These are phyloP conservation scores for Claviceps lovelessii DNA, from an alignment of 2,329 filamentous ascomycete species.

Conservation along the genomic window DNA sequence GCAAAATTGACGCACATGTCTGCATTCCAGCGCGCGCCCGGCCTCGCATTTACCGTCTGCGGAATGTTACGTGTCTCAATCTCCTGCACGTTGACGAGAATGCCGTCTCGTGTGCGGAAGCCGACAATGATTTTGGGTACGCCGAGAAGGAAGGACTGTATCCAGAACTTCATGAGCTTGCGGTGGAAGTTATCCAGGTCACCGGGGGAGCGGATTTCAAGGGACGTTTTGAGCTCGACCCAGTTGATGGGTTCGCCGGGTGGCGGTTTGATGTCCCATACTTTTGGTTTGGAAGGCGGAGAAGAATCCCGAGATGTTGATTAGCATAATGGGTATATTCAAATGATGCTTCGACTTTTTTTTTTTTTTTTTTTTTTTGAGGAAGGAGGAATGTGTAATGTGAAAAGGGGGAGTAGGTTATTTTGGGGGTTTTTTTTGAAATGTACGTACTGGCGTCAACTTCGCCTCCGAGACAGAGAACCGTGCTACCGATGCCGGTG, in stretches of 20 bases:
- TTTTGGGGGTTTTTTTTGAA: neutral
- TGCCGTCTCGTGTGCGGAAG: slow-evolving; percentile 60
- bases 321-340: neutral
- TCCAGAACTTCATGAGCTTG: slow-evolving; percentile 92
- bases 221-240: slow-evolving; percentile 90
- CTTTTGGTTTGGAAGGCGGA: slow-evolving; percentile 22
- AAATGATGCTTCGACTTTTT: neutral
- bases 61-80: slow-evolving; percentile 71
- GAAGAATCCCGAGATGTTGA: neutral
- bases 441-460: slow-evolving; percentile 60
- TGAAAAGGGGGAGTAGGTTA: neutral
- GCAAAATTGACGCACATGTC: slow-evolving; percentile 91
- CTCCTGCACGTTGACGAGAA: slow-evolving; percentile 59
- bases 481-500: slow-evolving; percentile 66
- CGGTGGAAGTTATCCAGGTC: slow-evolving; percentile 68
- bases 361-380: too few relatives aligned
- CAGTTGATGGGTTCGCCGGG: slow-evolving; percentile 64
- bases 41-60: slow-evolving; percentile 51
- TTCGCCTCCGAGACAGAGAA: slow-evolving; percentile 75
- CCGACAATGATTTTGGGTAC: slow-evolving; percentile 87
- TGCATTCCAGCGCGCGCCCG: slow-evolving; percentile 68
- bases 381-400: neutral
- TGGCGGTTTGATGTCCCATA: slow-evolving; percentile 70
- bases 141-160: slow-evolving; percentile 85
- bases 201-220: slow-evolving; percentile 50